Percentiles rank a stretch among this genome's conserved stretches.
These are phyloP conservation scores for Entomortierella beljakovae DNA, from an alignment of 192 early-diverging fungal genomes.

Conservation along the genomic window DNA sequence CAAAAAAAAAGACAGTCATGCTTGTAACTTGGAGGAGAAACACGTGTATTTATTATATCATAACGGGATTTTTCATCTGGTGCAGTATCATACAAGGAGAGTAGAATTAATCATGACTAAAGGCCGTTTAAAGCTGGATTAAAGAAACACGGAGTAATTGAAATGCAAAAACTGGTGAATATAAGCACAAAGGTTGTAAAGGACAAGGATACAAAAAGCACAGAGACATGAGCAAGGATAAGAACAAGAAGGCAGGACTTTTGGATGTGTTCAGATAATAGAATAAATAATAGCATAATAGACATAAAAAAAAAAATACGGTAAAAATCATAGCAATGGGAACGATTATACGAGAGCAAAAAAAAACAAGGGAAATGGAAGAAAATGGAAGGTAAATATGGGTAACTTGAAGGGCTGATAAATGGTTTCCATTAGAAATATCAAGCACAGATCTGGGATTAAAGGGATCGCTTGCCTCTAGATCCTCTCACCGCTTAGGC, in stretches of 20 bases:
- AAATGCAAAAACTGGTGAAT: background rate
- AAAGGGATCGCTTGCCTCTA: constrained; percentile 1
- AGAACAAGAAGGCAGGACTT: constrained; percentile 16
- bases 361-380: background rate
- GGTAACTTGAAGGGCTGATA: background rate
- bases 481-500: constrained; percentile 31
- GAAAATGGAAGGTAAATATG: background rate
- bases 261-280: constrained; percentile 16
- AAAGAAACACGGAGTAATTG: background rate
- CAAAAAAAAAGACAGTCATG: too few relatives aligned
- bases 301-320: background rate
- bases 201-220: background rate
- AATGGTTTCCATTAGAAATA: background rate
- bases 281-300: constrained; percentile 1
- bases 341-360: constrained; percentile 5
- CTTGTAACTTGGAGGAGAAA: too few relatives aligned
- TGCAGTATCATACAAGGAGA: too few relatives aligned
- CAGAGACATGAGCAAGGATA: constrained; percentile 13
- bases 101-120: too few relatives aligned
- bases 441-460: constrained; percentile 11
- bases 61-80: too few relatives aligned
- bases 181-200: constrained; percentile 5
- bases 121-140: constrained; percentile 2
- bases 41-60: too few relatives aligned
- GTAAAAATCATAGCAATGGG: background rate